Conservation (phyloP, 2,329 filamentous ascomycete genomes). For the Fusarium aywerte region DNA sequence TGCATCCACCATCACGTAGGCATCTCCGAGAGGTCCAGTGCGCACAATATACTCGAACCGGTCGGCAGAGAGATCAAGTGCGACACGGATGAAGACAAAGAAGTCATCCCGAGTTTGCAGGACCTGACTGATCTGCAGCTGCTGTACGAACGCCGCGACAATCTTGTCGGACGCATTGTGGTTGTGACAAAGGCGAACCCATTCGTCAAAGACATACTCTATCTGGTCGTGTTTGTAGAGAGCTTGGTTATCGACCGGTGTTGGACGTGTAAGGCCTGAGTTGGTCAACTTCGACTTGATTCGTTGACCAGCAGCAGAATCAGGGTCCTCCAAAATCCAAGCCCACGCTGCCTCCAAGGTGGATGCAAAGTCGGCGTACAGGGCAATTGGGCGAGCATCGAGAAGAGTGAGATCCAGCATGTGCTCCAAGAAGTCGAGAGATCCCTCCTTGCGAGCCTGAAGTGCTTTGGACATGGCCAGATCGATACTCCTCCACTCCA, state of each 20-base stretch:
- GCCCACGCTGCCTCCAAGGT: slow-evolving; percentile 83
- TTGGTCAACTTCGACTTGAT: slow-evolving; percentile 72
- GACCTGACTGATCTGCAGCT: slow-evolving; percentile 79
- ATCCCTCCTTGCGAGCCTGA: slow-evolving; percentile 73
- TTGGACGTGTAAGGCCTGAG: slow-evolving; percentile 54
- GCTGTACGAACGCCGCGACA: slow-evolving; percentile 80
- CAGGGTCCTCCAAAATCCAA: slow-evolving; percentile 81
- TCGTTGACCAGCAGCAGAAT: slow-evolving; percentile 71
- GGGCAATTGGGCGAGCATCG: slow-evolving; percentile 78
- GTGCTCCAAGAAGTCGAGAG: slow-evolving; percentile 81
- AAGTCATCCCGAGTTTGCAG: slow-evolving; percentile 81
- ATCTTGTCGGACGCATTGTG: slow-evolving; percentile 79
- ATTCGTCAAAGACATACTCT: slow-evolving; percentile 96
- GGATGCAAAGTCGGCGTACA: slow-evolving; percentile 86
- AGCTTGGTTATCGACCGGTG: slow-evolving; percentile 59
- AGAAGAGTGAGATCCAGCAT: slow-evolving; percentile 83
- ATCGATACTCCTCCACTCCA: slow-evolving; percentile 74
- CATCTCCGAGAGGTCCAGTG: slow-evolving; percentile 67
- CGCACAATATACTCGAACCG: slow-evolving; percentile 79
- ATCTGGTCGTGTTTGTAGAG: slow-evolving; percentile 79
- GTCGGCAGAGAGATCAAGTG: slow-evolving; percentile 81
- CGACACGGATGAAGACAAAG: slow-evolving; percentile 80
- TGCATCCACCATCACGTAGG: slow-evolving; percentile 76
- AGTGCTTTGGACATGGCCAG: slow-evolving; percentile 79
- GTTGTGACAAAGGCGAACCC: slow-evolving; percentile 84